Base-by-base conservation (phyloP, 2,329 filamentous ascomycete genomes). In the Ceratocystis cubensis region DNA sequence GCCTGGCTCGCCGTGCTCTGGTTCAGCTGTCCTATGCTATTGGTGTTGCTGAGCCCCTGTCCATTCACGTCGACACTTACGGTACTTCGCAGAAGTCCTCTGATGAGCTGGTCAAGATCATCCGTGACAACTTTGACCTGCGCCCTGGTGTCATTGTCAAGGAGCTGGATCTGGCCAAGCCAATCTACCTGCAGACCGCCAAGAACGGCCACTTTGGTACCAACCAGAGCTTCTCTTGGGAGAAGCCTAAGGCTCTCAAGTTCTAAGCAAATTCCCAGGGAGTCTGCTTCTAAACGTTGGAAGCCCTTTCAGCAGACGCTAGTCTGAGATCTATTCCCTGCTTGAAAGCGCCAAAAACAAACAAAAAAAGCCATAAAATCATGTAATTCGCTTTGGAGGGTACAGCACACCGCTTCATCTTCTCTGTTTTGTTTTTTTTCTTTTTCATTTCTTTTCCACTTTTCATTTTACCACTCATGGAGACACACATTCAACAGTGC, bases 11-110 rank as follows among this genome's bases (percentile, higher is more conserved):
- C 75, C 92, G 94, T 78, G 89, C 86, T 70, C 88, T 99, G 65
- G 94, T 99, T 73, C 94, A 99, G 85, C 88, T 99, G 73, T 97
- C 93, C 66, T 99, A 99, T 83, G 94, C 94, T 80, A 99, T 99
- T 75, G 94, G 94, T 86, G 92, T 99, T 70, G 87, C 94, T 41
- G 94, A 99, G 85, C 94, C 94, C 71, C 89, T 96, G 69, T 97
- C 94, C 72, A 88, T 99, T 81, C 96, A 95, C 78, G 92, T 99
- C 73, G 94, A 99, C 80, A 88, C 89, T 71, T 99, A 99, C 82
- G 94, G 94, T 76, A 99, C 94, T 74, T 96, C 91, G 2, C 79
- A 86, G 71, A 94, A 89, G 86, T 83, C 84, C 71, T 95, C 91
- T 7, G 89, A 95, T 67, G 89, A 99, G 84, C 87, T 99, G 65